Conservation (phyloP, 2,329 filamentous ascomycete genomes). For the Botrytis fragariae region DNA sequence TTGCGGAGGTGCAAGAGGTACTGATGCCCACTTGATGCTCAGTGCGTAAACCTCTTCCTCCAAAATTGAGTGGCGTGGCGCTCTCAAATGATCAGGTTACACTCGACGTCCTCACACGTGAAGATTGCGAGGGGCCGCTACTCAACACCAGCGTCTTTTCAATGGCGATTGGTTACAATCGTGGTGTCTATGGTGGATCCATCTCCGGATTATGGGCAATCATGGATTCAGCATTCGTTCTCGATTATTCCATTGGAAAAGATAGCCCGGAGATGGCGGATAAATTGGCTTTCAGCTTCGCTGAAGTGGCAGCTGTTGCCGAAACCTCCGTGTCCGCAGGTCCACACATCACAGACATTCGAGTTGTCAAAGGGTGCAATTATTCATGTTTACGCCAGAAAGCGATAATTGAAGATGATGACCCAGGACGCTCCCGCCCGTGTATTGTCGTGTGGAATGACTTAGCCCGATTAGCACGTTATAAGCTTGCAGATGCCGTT, state of each 20-base stretch:
- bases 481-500: not conserved
- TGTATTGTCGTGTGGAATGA: conserved; percentile 4
- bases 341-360: conserved; percentile 3
- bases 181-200: not conserved
- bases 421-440: not conserved
- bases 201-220: not conserved
- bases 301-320: not conserved
- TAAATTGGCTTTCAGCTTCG: not conserved
- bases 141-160: conserved; percentile 9
- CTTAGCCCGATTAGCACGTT: not conserved
- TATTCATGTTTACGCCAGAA: conserved; percentile 14
- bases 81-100: not conserved
- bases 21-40: not conserved
- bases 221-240: not conserved
- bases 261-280: not conserved
- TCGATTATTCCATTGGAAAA: conserved; percentile 15
- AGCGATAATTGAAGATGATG: not conserved
- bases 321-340: not conserved
- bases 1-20: not conserved
- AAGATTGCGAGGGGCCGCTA: not conserved
- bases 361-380: conserved; percentile 7
- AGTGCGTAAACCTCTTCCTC: not conserved
- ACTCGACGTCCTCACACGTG: not conserved
- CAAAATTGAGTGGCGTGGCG: not conserved
- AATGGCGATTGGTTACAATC: not conserved